Conservation (phyloP, 1,284 basidiomycete genomes). For the Naganishia albida region DNA sequence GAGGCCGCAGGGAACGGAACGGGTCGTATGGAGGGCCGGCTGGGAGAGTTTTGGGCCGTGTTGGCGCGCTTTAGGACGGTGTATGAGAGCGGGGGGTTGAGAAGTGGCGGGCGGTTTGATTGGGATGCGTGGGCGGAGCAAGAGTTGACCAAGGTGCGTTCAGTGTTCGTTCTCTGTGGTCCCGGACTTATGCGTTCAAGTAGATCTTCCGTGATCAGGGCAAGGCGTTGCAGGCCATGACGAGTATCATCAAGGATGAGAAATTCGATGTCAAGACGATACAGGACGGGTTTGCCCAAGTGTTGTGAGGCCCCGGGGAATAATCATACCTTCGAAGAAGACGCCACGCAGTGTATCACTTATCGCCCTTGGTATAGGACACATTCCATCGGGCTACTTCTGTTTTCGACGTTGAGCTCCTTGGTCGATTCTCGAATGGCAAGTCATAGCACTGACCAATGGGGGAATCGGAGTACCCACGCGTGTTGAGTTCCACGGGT, state of each 20-base stretch:
- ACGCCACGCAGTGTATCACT: too few species aligned
- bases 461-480: too few species aligned
- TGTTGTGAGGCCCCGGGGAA: too few species aligned
- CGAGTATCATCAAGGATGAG: slow-evolving; percentile 27
- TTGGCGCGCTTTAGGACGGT: slow-evolving; percentile 26
- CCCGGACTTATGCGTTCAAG: not conserved
- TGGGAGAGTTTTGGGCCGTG: slow-evolving; percentile 32
- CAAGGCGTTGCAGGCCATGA: slow-evolving; percentile 30
- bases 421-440: too few species aligned
- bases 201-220: slow-evolving; percentile 34
- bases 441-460: too few species aligned
- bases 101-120: slow-evolving; percentile 26
- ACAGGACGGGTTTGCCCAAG: slow-evolving; percentile 27
- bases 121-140: slow-evolving; percentile 30
- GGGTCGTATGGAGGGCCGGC: slow-evolving; percentile 29
- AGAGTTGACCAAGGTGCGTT: slow-evolving; percentile 24
- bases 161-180: not conserved
- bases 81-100: slow-evolving; percentile 23
- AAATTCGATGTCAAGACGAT: slow-evolving; percentile 33
- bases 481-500: too few species aligned
- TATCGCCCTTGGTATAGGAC: too few species aligned
- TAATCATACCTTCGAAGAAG: not conserved
- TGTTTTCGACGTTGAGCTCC: too few species aligned
- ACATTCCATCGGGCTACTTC: too few species aligned
- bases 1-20: slow-evolving; percentile 29